These are phyloP conservation scores for Populus euphratica DNA, from an alignment of 345 rosid genomes.

Conservation along the genomic window DNA sequence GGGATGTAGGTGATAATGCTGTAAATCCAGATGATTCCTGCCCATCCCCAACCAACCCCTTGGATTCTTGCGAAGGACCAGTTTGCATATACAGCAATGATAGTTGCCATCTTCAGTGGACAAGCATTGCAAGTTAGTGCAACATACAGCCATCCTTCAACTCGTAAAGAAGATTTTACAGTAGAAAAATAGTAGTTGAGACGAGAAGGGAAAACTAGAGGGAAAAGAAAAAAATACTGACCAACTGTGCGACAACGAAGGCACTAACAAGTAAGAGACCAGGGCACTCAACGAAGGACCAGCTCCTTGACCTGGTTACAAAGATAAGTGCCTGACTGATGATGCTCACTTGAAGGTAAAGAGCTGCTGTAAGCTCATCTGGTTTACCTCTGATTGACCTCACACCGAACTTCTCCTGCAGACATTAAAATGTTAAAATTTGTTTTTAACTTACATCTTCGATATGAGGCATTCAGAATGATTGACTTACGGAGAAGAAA, in stretches of 20 bases:
- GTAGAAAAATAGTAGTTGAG: background rate
- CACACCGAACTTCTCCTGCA: conserved; percentile 65
- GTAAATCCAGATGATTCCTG: conserved; percentile 78
- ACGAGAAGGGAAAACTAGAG: background rate
- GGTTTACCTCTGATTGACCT: conserved; percentile 33
- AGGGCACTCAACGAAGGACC: conserved; percentile 80
- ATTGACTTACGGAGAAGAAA: conserved; percentile 60
- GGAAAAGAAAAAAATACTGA: conserved; percentile 2
- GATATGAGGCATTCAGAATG: background rate
- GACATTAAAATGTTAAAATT: background rate
- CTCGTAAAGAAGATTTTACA: background rate
- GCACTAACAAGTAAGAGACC: conserved; percentile 57
- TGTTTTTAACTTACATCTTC: background rate
- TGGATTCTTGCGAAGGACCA: conserved; percentile 76
- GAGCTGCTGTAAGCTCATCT: conserved; percentile 69
- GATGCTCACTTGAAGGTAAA: conserved; percentile 94
- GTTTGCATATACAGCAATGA: conserved; percentile 61
- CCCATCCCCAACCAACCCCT: conserved; percentile 97
- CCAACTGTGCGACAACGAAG: conserved; percentile 65
- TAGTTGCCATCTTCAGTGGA: conserved; percentile 57
- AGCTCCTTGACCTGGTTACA: conserved; percentile 89
- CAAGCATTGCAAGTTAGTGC: background rate
- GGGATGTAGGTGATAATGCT: conserved; percentile 73
- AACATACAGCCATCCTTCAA: background rate
- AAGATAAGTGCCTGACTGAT: conserved; percentile 93